Evolutionary conservation across 2,329 filamentous ascomycete genomes (phyloP).

Genomic region (Plectosphaerella plurivora): DNA sequence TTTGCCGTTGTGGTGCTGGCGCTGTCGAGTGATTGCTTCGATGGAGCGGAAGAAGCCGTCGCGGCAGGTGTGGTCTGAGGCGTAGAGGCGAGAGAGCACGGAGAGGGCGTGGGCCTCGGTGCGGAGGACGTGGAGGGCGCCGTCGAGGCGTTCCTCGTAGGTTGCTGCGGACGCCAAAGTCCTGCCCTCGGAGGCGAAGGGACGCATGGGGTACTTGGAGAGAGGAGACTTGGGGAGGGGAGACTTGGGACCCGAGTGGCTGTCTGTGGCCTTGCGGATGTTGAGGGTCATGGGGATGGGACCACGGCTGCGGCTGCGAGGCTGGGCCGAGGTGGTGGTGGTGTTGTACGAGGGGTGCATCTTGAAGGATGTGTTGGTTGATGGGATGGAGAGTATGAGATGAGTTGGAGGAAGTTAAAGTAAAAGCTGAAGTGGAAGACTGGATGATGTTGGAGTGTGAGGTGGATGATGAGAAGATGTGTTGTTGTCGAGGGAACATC

Average conservation of each 20-base stretch:
- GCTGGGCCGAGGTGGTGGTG: conserved; percentile 6
- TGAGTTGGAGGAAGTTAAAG: not conserved
- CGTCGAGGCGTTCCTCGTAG: conserved; percentile 39
- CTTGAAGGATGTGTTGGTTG: not conserved
- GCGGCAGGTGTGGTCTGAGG: conserved; percentile 61
- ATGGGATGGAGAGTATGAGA: not conserved
- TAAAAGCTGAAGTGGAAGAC: too few species aligned
- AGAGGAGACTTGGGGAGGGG: conserved; percentile 9
- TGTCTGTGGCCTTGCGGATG: conserved; percentile 8
- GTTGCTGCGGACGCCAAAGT: conserved; percentile 5
- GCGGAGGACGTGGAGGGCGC: conserved; percentile 75
- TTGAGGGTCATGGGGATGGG: conserved; percentile 9
- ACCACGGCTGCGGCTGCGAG: conserved; percentile 11
- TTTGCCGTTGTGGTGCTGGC: conserved; percentile 59
- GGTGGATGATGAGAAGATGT: too few species aligned
- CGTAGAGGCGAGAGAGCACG: conserved; percentile 71
- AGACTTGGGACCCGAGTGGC: conserved; percentile 9
- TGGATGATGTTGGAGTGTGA: too few species aligned
- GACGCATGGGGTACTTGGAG: conserved; percentile 2
- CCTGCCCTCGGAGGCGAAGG: conserved; percentile 5
- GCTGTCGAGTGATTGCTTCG: conserved; percentile 59
- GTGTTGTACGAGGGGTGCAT: conserved; percentile 4
- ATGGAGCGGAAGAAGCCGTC: conserved; percentile 69
- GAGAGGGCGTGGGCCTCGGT: conserved; percentile 78
- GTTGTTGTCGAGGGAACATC: too few species aligned